These are phyloP conservation scores for Saccharomycopsis babjevae DNA, from an alignment of 805 yeast genomes.

Conservation along the genomic window DNA sequence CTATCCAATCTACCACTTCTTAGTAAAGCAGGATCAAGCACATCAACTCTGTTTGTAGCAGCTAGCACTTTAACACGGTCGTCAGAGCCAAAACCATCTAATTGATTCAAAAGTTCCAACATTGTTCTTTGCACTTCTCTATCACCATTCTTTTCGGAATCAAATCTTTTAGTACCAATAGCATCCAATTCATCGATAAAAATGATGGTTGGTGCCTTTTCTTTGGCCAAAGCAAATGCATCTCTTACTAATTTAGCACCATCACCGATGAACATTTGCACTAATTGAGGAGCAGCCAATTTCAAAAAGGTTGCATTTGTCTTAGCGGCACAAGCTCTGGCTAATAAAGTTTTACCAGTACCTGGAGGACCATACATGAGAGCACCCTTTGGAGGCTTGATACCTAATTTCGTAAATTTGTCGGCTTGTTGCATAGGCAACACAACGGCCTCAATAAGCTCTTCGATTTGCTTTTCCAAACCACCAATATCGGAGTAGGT, in stretches of 20 bases:
- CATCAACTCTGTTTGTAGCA: conserved; percentile 97
- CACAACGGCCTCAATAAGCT: conserved; percentile 95
- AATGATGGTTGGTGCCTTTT: conserved; percentile 95
- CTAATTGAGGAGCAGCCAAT: conserved; percentile 95
- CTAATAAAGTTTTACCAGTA: conserved; percentile 93
- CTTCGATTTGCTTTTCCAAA: conserved; percentile 95
- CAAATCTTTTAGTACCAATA: conserved; percentile 96
- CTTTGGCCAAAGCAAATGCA: conserved; percentile 95
- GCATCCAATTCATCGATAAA: conserved; percentile 98
- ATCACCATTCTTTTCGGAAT: conserved; percentile 94
- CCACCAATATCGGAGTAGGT: conserved; percentile 98
- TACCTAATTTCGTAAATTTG: conserved; percentile 86
- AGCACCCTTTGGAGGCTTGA: conserved; percentile 97
- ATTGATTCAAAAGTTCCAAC: conserved; percentile 93
- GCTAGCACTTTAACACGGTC: conserved; percentile 96
- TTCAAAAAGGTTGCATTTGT: conserved; percentile 95
- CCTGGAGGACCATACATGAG: conserved; percentile 99
- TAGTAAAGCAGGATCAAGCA: conserved; percentile 93
- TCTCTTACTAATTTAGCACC: conserved; percentile 97
- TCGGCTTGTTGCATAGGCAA: conserved; percentile 98
- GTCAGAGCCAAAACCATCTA: conserved; percentile 96
- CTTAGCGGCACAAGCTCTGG: conserved; percentile 98
- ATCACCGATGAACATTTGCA: conserved; percentile 97
- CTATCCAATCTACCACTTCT: conserved; percentile 97
- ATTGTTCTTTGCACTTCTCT: conserved; percentile 98